These are phyloP conservation scores for Aspergillus fijiensis DNA, from an alignment of 2,329 filamentous ascomycete genomes.

Conservation along the genomic window DNA sequence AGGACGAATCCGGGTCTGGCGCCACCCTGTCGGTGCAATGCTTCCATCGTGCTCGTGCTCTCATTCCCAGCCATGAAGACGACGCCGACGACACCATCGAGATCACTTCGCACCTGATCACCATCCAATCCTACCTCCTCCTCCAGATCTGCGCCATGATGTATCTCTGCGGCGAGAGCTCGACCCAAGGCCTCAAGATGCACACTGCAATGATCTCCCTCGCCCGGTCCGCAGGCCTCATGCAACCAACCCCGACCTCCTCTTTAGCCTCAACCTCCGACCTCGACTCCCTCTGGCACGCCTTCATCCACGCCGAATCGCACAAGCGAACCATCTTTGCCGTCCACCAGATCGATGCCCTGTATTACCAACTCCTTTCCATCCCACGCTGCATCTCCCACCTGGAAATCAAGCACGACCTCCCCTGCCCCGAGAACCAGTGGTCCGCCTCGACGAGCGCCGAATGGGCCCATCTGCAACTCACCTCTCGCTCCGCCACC, in stretches of 20 bases:
- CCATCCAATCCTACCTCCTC: conserved; percentile 43
- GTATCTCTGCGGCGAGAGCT: conserved; percentile 42
- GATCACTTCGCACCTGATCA: conserved; percentile 20
- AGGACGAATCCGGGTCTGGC: conserved; percentile 26
- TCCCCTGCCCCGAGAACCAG: conserved; percentile 41
- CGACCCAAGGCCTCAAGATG: conserved; percentile 38
- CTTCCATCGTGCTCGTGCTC: conserved; percentile 35
- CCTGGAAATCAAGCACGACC: conserved; percentile 47
- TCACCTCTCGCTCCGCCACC: no score
- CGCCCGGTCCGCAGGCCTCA: conserved; percentile 36
- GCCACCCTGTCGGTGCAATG: conserved; percentile 32
- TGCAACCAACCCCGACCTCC: conserved; percentile 29
- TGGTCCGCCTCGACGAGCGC: conserved; percentile 42
- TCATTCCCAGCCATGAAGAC: conserved; percentile 23
- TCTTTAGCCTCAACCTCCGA: conserved; percentile 32
- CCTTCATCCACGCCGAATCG: no score
- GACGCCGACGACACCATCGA: conserved; percentile 15
- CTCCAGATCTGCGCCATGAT: conserved; percentile 47
- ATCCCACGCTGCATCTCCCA: conserved; percentile 32
- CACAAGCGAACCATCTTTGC: no score
- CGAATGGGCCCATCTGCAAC: conserved; percentile 28
- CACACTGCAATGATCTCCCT: conserved; percentile 45
- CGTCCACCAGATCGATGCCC: conserved; percentile 28
- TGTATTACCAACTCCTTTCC: conserved; percentile 47
- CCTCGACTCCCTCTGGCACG: no score